These are phyloP conservation scores for Prorocentrum cordatum DNA, from an alignment of 169 alveolate genomes.

Conservation along the genomic window DNA sequence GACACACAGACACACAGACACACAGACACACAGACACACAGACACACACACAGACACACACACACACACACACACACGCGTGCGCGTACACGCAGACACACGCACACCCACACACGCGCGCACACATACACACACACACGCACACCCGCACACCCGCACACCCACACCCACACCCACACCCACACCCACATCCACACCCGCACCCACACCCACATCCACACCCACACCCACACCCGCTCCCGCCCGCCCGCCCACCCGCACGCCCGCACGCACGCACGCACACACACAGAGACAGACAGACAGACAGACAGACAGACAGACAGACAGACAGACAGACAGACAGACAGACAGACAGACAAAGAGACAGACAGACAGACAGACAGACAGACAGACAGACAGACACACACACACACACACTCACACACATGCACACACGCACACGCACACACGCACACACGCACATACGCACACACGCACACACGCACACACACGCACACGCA, in stretches of 20 bases:
- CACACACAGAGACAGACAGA: background rate
- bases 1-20: background rate
- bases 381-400: background rate
- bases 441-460: too few relatives aligned
- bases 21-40: background rate
- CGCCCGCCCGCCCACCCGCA: background rate
- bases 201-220: background rate
- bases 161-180: slow-evolving; percentile 40
- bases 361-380: background rate
- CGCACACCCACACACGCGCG: slow-evolving; percentile 82
- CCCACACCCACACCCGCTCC: background rate
- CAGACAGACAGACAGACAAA: background rate
- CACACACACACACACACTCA: background rate
- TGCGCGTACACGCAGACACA: slow-evolving; percentile 80
- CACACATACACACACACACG: slow-evolving; percentile 84
- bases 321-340: background rate
- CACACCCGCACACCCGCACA: slow-evolving; percentile 70
- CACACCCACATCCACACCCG: background rate
- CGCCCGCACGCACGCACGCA: background rate
- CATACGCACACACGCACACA: too few relatives aligned
- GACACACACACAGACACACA: background rate
- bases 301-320: background rate
- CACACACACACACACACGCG: slow-evolving; percentile 74
- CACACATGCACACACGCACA: background rate
- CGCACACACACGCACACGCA: background rate